Percentiles rank a stretch among this genome's conserved stretches.
Evolutionary conservation across 176 grass and related monocot genomes (phyloP).

Genomic region (Panicum miliaceum): DNA sequence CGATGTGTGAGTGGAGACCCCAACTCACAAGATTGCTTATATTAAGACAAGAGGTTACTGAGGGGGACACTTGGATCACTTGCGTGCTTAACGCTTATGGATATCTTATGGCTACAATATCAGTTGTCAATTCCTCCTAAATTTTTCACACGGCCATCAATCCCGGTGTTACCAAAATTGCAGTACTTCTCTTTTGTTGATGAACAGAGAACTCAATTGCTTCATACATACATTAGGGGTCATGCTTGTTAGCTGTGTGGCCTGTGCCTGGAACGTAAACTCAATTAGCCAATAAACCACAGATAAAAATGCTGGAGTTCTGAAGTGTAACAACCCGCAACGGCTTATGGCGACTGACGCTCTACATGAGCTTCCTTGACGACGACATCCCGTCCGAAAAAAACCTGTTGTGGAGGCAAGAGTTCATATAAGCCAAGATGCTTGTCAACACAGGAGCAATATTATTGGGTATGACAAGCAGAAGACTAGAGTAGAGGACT

Average conservation of each 20-base stretch:
- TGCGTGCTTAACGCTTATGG: background rate
- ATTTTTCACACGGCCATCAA: background rate
- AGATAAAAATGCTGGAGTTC: constrained; percentile 16
- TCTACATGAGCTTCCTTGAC: constrained; percentile 60
- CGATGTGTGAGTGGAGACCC: background rate
- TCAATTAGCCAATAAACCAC: constrained; percentile 23
- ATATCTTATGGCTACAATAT: background rate
- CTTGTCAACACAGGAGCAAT: background rate
- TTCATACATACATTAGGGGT: constrained; percentile 12
- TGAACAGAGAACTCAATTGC: background rate
- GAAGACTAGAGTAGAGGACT: background rate
- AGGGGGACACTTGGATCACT: background rate
- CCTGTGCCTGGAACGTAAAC: constrained; percentile 7
- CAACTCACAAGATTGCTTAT: background rate
- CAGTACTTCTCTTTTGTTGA: background rate
- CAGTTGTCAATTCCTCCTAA: background rate
- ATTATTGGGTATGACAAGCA: background rate
- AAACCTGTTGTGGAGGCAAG: constrained; percentile 50
- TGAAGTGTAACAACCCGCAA: background rate
- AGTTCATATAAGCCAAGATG: constrained; percentile 23
- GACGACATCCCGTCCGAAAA: constrained; percentile 63
- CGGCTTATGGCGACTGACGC: background rate
- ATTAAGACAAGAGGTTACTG: no score
- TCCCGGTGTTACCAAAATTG: constrained; percentile 25
- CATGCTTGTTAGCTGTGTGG: constrained; percentile 35